Evolutionary conservation across 2,329 filamentous ascomycete genomes (phyloP).

Genomic region (Exophiala spinifera): DNA sequence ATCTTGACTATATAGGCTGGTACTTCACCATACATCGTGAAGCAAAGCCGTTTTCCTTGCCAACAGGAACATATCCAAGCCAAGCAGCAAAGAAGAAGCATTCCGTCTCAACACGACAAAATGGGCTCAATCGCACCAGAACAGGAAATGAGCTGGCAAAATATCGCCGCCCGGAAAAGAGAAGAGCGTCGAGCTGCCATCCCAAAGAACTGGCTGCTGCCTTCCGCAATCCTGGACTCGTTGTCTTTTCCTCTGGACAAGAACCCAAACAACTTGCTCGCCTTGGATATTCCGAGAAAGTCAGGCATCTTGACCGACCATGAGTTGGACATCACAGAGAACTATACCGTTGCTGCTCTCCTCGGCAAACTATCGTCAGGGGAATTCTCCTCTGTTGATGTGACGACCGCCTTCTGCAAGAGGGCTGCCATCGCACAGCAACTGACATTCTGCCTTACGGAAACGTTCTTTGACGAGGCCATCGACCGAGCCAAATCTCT

Average conservation of each 20-base stretch:
- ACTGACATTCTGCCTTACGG: conserved; percentile 32
- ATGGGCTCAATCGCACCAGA: conserved; percentile 14
- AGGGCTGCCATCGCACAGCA: conserved; percentile 31
- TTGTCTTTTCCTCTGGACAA: conserved; percentile 20
- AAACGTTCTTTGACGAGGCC: conserved; percentile 32
- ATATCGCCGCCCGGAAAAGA: conserved; percentile 20
- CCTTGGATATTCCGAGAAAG: conserved; percentile 36
- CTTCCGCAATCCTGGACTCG: conserved; percentile 11
- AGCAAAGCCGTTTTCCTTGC: too few relatives aligned
- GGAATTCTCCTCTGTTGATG: conserved; percentile 26
- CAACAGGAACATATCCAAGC: background rate
- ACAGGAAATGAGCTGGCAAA: conserved; percentile 14
- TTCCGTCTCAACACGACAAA: background rate
- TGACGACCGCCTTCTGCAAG: conserved; percentile 30
- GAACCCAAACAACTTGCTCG: conserved; percentile 28
- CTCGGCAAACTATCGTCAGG: conserved; percentile 22
- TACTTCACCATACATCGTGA: too few relatives aligned
- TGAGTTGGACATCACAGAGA: conserved; percentile 50
- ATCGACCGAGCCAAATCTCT: conserved; percentile 30
- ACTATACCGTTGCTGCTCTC: conserved; percentile 45
- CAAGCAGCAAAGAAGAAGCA: background rate
- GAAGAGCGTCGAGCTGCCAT: conserved; percentile 19
- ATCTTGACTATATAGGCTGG: too few relatives aligned
- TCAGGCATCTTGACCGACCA: conserved; percentile 45
- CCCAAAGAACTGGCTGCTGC: conserved; percentile 33